phyloP scores from a whole-genome alignment of 371 early-diverging fungal species.

The Mucor circinelloides region DNA sequence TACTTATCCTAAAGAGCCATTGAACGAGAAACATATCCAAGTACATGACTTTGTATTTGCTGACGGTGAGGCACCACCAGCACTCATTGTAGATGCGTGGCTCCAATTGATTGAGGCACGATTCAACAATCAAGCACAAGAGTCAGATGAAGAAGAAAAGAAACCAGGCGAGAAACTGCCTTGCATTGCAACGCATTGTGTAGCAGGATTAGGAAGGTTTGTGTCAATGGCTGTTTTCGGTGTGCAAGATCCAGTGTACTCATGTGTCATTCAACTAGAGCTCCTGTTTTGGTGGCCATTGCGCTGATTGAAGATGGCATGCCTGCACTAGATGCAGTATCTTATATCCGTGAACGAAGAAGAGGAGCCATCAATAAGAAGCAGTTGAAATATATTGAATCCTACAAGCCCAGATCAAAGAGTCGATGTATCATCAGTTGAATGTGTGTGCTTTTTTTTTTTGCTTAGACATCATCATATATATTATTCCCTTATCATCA shows the following conservation, averaged over 20 bases:
- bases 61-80: constrained; percentile 87
- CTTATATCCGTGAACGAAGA: constrained; percentile 80
- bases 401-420: constrained; percentile 66
- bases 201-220: constrained; percentile 84
- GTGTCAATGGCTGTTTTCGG: not conserved
- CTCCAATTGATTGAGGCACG: constrained; percentile 70
- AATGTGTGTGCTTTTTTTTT: not conserved
- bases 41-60: constrained; percentile 89
- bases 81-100: constrained; percentile 75
- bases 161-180: constrained; percentile 17
- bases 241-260: not conserved
- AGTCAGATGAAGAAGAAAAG: constrained; percentile 22
- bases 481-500: not conserved
- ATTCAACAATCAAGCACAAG: constrained; percentile 31
- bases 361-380: constrained; percentile 88
- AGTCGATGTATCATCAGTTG: constrained; percentile 45
- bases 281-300: constrained; percentile 79
- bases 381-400: constrained; percentile 78
- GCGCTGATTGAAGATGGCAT: constrained; percentile 87
- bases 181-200: constrained; percentile 85
- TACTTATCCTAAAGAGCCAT: constrained; percentile 74
- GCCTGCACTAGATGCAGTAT: constrained; percentile 81
- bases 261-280: constrained; percentile 38
- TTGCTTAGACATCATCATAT: not conserved
- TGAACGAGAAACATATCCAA: constrained; percentile 67